Base-by-base conservation (phyloP, 257 asterid genomes). In the Henckelia pumila region DNA sequence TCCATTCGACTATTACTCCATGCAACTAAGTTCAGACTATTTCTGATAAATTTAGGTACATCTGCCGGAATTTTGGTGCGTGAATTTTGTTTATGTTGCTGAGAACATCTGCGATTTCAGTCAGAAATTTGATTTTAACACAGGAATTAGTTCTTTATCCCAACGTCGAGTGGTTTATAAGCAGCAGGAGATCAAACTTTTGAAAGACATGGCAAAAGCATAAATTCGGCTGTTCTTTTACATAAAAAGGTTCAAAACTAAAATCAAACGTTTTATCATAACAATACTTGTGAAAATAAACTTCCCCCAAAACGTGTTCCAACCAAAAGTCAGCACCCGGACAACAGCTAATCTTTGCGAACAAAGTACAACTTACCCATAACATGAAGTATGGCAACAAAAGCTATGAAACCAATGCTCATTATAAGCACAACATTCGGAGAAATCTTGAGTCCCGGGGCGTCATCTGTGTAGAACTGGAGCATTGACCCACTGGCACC, bases 401-500 rank as follows among this genome's bases (percentile, higher is more conserved):
- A 85, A 63, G 87, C 89, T 57, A 83, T 83, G 78, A 85, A 85
- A 30, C 92, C 92, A 7, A 85, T 85, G 85, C 92, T 85, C 89
- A 85, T 85, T 17, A 83, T 80, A 10, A 85, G 87, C 67, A 86
- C 89, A 22, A 86, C 87, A 44, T 83, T 83, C 2, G 92, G 92
- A 56, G 92, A 83, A 32, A 85, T 85, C 79, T 83, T 79, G 8
- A 85, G 89, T 53, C 92, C 92, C 0, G 92, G 89, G 11, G 92
- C 92, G 72, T 85, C 89, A 59, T 85, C 92, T 0, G 92, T 83
- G 87, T 85, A 83, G 75, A 85, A 85, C 64, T 85, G 89, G 70
- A 85, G 92, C 92, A 85, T 85, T 63, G 89, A 81, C 52, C 92
- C 92, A 64, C 92, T 61, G 10, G 84, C 89, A n/a, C 87, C 87